These are phyloP conservation scores for Friedmanniomyces simplex DNA, from an alignment of 495 filamentous ascomycete species.

Conservation along the genomic window DNA sequence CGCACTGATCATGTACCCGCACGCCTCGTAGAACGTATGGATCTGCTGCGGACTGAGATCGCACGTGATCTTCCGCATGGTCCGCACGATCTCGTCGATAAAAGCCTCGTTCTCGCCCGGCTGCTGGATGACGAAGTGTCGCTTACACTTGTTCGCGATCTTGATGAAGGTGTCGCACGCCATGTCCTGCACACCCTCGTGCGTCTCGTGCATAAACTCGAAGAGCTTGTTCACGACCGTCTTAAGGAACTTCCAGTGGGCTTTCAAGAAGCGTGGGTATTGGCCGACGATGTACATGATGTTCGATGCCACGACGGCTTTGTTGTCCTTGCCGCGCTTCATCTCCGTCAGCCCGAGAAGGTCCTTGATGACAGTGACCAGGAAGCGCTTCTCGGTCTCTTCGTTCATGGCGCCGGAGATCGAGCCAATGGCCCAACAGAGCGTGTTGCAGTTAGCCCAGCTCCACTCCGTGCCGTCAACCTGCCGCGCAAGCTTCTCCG, in stretches of 20 bases:
- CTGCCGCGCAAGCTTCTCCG: conserved; percentile 88
- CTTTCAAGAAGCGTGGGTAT: conserved; percentile 95
- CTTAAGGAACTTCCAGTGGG: conserved; percentile 99
- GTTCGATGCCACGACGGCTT: conserved; percentile 96
- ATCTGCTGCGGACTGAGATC: conserved; percentile 94
- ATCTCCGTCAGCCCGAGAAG: conserved; percentile 96
- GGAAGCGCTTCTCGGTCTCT: conserved; percentile 95
- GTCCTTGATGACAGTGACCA: conserved; percentile 98
- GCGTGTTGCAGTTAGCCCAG: conserved; percentile 97
- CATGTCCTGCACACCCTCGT: conserved; percentile 99
- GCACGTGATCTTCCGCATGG: conserved; percentile 85
- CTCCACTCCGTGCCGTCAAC: conserved; percentile 96
- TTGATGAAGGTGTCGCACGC: conserved; percentile 99
- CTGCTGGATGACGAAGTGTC: conserved; percentile 93
- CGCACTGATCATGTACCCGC: conserved; percentile 97
- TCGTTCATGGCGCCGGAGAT: conserved; percentile 99
- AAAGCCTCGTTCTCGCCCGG: conserved; percentile 92
- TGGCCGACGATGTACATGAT: conserved; percentile 99
- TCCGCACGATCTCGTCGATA: conserved; percentile 96
- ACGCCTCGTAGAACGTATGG: conserved; percentile 98
- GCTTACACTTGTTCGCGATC: conserved; percentile 94
- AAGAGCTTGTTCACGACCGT: conserved; percentile 99
- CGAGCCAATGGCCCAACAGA: conserved; percentile 98
- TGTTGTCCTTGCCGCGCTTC: conserved; percentile 99
- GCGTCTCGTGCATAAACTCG: conserved; percentile 99